Percentiles rank a stretch among this genome's conserved stretches.
phyloP scores from a whole-genome alignment of 1,284 basidiomycete genomes.

The Ustilago lituana region DNA sequence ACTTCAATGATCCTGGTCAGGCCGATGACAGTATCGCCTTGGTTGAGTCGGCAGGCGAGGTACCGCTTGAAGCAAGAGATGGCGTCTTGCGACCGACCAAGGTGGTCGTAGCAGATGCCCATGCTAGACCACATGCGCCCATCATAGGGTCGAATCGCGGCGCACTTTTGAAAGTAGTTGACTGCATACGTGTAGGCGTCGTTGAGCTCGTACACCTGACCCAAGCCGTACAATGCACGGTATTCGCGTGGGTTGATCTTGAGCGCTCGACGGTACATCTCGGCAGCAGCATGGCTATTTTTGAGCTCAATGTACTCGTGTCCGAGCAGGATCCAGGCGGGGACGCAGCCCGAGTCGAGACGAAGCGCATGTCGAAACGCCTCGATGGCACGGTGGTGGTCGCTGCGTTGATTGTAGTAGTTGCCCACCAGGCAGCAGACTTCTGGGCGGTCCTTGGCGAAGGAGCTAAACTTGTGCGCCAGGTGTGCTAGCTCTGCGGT shows the following conservation, averaged over 20 bases:
- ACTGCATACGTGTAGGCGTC: slow-evolving; percentile 96
- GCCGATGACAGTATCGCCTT: slow-evolving; percentile 54
- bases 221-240: slow-evolving; percentile 97
- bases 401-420: slow-evolving; percentile 89
- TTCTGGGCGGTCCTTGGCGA: slow-evolving; percentile 69
- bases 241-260: slow-evolving; percentile 92
- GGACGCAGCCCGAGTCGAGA: slow-evolving; percentile 90
- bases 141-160: slow-evolving; percentile 91
- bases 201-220: slow-evolving; percentile 94
- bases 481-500: slow-evolving; percentile 86
- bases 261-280: slow-evolving; percentile 93
- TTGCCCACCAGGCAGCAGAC: slow-evolving; percentile 95
- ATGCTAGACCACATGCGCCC: slow-evolving; percentile 95
- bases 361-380: slow-evolving; percentile 94
- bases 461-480: slow-evolving; percentile 73
- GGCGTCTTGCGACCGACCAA: slow-evolving; percentile 69
- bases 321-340: slow-evolving; percentile 99
- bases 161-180: slow-evolving; percentile 95
- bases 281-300: slow-evolving; percentile 97
- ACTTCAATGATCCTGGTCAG: slow-evolving; percentile 62
- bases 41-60: slow-evolving; percentile 61
- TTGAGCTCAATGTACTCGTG: slow-evolving; percentile 99
- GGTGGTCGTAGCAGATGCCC: slow-evolving; percentile 90
- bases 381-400: slow-evolving; percentile 94
- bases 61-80: slow-evolving; percentile 64